Conservation (phyloP, 2,329 filamentous ascomycete genomes). For the Geosmithia flava region DNA sequence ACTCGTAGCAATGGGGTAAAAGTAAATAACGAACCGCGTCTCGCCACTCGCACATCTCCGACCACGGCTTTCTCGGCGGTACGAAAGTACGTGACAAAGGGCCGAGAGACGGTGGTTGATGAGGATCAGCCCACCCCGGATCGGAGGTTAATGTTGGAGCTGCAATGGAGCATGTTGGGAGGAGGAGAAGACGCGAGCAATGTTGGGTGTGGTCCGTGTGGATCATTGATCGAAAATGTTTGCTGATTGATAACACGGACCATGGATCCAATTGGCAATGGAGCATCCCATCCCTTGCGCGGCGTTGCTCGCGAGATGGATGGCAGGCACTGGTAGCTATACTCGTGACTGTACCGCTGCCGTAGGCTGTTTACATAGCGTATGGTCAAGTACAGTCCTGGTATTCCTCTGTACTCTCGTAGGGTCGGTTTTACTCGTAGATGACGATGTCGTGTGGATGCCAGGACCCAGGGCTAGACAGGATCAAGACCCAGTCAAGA, state of each 20-base stretch:
- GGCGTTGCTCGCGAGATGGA: no score
- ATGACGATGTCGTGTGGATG: no score
- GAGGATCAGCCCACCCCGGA: background rate
- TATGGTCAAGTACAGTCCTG: no score
- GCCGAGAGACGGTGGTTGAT: background rate
- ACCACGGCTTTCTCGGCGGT: background rate
- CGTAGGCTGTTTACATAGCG: no score
- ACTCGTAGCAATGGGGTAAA: no score
- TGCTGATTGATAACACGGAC: slow-evolving; percentile 5
- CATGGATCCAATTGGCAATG: slow-evolving; percentile 1
- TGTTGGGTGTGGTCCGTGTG: slow-evolving; percentile 3
- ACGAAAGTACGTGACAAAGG: background rate
- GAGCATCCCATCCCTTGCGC: background rate
- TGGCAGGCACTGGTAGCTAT: no score
- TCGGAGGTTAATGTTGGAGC: background rate
- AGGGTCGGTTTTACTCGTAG: no score
- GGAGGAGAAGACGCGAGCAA: background rate
- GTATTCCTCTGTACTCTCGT: no score
- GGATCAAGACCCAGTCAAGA: background rate
- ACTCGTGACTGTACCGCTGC: no score
- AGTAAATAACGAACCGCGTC: background rate
- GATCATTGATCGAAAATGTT: background rate
- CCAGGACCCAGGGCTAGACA: background rate
- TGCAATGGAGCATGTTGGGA: no score
- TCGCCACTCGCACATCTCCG: background rate